These are phyloP conservation scores for Ceratobasidium theobromae DNA, from an alignment of 1,284 basidiomycete genomes.

Conservation along the genomic window DNA sequence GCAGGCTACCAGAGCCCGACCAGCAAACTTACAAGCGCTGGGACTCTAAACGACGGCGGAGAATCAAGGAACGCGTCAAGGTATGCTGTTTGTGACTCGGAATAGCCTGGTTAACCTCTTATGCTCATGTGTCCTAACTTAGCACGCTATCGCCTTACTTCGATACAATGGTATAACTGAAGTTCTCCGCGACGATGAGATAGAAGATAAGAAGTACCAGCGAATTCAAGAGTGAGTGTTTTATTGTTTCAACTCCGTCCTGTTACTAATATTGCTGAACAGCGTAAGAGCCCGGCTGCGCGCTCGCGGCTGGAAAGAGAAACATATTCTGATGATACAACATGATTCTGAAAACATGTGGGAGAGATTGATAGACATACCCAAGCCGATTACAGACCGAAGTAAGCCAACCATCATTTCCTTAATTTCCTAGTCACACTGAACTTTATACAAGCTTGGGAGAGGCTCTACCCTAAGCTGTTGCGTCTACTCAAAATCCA, in stretches of 20 bases:
- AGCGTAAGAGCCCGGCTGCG: slow-evolving; percentile 12
- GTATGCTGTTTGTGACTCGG: not conserved
- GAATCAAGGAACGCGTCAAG: not conserved
- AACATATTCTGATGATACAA: slow-evolving; percentile 3
- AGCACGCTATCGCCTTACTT: not conserved
- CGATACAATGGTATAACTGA: not conserved
- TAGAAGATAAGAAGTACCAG: not conserved
- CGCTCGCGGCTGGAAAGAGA: slow-evolving; percentile 1
- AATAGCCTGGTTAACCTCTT: not conserved
- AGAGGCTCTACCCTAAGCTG: slow-evolving; percentile 22
- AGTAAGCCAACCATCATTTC: not conserved
- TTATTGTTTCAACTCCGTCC: not conserved
- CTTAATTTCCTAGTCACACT: not conserved
- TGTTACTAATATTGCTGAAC: not conserved
- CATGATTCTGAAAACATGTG: not conserved
- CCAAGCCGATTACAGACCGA: slow-evolving; percentile 23
- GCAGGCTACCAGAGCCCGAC: not conserved
- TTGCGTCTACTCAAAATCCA: slow-evolving; percentile 5
- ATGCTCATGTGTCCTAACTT: not conserved
- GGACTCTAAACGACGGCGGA: not conserved
- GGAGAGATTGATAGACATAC: not conserved
- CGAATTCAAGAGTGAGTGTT: slow-evolving; percentile 14
- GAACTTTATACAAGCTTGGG: not conserved
- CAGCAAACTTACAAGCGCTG: slow-evolving; percentile 6
- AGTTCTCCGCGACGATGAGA: not conserved